Conservation (phyloP, 495 filamentous ascomycete genomes). For the Usnea hakonensis region DNA sequence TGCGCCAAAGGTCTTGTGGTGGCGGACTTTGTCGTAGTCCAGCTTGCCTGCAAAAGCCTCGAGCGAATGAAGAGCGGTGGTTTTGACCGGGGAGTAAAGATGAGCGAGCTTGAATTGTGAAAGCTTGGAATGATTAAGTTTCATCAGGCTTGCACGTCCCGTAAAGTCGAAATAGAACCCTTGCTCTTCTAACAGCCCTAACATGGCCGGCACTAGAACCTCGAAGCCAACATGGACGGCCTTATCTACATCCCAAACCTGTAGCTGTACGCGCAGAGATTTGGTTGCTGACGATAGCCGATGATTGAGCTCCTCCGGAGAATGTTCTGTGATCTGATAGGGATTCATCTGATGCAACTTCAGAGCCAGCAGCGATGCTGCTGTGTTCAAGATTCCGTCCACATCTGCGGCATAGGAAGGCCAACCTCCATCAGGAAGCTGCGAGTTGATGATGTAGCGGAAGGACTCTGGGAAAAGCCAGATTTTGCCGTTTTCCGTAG, state of each 20-base stretch:
- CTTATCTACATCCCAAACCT: constrained; percentile 12
- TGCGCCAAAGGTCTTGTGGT: constrained; percentile 29
- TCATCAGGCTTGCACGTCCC: constrained; percentile 18
- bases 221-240: constrained; percentile 33
- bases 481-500: neutral
- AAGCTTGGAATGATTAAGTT: constrained; percentile 24
- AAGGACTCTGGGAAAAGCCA: constrained; percentile 28
- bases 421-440: constrained; percentile 22
- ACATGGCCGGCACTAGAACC: constrained; percentile 30
- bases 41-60: constrained; percentile 37
- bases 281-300: too few relatives aligned
- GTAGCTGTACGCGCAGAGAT: neutral
- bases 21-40: constrained; percentile 30
- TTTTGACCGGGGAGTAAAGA: constrained; percentile 27
- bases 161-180: constrained; percentile 23
- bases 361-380: constrained; percentile 24
- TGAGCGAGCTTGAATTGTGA: constrained; percentile 23
- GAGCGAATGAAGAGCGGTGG: constrained; percentile 31
- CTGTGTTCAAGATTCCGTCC: constrained; percentile 27
- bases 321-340: too few relatives aligned
- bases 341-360: constrained; percentile 6
- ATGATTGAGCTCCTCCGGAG: too few relatives aligned
- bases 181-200: constrained; percentile 20
- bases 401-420: constrained; percentile 5
- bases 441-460: constrained; percentile 15